phyloP scores from a whole-genome alignment of 805 yeast genomes.

The Teunomyces pallodes region DNA sequence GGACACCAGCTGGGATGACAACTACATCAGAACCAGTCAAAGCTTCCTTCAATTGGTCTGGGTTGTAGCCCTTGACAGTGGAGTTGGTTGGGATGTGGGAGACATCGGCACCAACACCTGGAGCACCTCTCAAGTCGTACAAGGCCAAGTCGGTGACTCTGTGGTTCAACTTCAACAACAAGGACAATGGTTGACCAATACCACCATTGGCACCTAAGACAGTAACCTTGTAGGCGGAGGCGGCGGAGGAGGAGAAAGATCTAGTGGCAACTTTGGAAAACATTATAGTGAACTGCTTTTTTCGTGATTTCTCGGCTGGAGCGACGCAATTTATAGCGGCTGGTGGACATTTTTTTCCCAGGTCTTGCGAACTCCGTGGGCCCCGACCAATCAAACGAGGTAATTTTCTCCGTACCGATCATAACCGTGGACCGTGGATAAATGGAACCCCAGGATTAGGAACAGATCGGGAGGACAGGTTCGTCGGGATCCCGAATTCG shows the following conservation, averaged over 20 bases:
- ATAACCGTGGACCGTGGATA: slow-evolving; percentile 1
- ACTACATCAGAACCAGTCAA: slow-evolving; percentile 80
- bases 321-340: background rate
- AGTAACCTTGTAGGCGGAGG: slow-evolving; percentile 67
- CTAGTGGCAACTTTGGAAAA: slow-evolving; percentile 56
- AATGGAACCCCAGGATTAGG: slow-evolving; percentile 2
- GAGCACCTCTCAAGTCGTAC: slow-evolving; percentile 88
- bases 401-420: slow-evolving; percentile 1
- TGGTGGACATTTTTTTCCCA: background rate
- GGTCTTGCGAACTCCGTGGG: slow-evolving; percentile 2
- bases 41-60: slow-evolving; percentile 72
- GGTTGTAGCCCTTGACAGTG: slow-evolving; percentile 81
- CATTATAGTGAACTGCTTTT: slow-evolving; percentile 33
- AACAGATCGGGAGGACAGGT: background rate
- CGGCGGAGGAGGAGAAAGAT: slow-evolving; percentile 64
- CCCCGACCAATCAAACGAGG: slow-evolving; percentile 1
- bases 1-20: slow-evolving; percentile 96
- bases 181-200: slow-evolving; percentile 84
- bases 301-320: background rate
- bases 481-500: background rate
- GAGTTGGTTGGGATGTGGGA: slow-evolving; percentile 94
- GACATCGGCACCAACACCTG: slow-evolving; percentile 96
- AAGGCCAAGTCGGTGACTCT: slow-evolving; percentile 83
- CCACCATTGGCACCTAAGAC: slow-evolving; percentile 90
- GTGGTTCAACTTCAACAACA: slow-evolving; percentile 81